Base-by-base conservation (phyloP, 1,284 basidiomycete species). In the Inonotus obliquus region DNA sequence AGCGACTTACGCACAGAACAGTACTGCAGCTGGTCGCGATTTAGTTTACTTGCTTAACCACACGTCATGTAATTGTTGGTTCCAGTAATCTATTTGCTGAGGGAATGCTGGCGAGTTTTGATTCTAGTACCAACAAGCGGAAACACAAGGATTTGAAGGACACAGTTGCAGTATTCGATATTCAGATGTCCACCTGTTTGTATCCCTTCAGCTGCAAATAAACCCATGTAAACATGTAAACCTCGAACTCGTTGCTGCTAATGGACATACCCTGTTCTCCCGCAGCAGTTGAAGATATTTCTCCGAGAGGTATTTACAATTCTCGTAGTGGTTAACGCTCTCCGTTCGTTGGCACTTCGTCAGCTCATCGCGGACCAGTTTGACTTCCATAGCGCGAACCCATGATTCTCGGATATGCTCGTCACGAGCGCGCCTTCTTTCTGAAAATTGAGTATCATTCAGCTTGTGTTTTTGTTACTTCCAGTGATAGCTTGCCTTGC, bases 361-460 rank as follows among this genome's bases (percentile, higher is more conserved):
- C 61, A 99, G 84, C 75, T 97, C 92, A 65, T 94, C 89, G 65
- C 89, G 86, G 57, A 98, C 93, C 63, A 99, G 81, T 55, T 93
- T 86, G 25, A 89, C 87, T 76, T 98, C 94, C 94, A 98, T 97
- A 27, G 91, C 87, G 70, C 87, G 89, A 51, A 98, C 82, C 96
- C 96, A 99, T 61, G 91, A 90, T 77, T 97, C 94, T 63, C 93
- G 89, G 70, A 98, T 81, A 74, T 85, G 81, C 53, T 86, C 79
- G 63, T 96, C 94, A 55, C 92, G 89, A 66, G 83, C 81, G 67
- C 81, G 54, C 21, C 60, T 35, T 45, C 57, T 54, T 19, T 39
- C 61, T 63, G 52, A 5, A 27, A 29, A 23, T 45, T 14, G 10
- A 41, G 14, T 4, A n/a, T 2, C 19, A 5, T 2, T 47, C 23